These are phyloP conservation scores for Entomortierella chlamydospora DNA, from an alignment of 192 early-diverging fungal species.

Conservation along the genomic window DNA sequence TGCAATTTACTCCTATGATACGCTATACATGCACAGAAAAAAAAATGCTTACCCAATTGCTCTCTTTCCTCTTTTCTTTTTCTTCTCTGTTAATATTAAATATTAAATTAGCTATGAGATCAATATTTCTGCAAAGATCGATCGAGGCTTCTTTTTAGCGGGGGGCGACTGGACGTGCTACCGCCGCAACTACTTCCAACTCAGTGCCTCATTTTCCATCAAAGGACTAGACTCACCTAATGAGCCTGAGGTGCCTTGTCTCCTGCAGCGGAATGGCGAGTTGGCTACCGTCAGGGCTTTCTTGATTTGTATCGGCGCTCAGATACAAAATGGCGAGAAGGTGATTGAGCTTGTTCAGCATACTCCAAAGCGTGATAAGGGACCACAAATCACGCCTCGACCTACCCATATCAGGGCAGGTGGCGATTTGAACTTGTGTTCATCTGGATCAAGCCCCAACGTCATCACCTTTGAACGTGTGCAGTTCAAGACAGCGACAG, in stretches of 20 bases:
- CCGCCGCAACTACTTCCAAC: constrained; percentile 94
- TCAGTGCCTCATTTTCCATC: constrained; percentile 74
- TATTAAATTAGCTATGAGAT: constrained; percentile 61
- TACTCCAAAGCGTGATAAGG: constrained; percentile 94
- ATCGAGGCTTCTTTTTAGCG: constrained; percentile 93
- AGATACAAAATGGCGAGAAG: constrained; percentile 76
- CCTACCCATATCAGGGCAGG: constrained; percentile 68
- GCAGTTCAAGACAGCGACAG: constrained; percentile 97
- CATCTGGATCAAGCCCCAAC: constrained; percentile 55
- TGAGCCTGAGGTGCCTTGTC: constrained; percentile 70
- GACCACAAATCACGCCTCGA: constrained; percentile 81
- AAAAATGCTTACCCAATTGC: too few relatives aligned
- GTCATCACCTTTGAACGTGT: constrained; percentile 90
- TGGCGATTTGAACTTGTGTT: constrained; percentile 64
- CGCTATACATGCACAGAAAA: too few relatives aligned
- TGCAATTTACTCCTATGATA: too few relatives aligned
- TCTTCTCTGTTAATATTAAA: too few relatives aligned
- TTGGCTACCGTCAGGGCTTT: constrained; percentile 75
- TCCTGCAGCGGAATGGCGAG: constrained; percentile 69
- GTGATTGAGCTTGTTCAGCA: constrained; percentile 88
- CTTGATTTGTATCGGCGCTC: constrained; percentile 79
- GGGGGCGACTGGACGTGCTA: constrained; percentile 95
- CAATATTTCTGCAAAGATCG: constrained; percentile 83
- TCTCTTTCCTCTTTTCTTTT: too few relatives aligned
- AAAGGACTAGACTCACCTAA: constrained; percentile 54